phyloP scores from a whole-genome alignment of 345 rosid species.

The Bretschneidera sinensis region DNA sequence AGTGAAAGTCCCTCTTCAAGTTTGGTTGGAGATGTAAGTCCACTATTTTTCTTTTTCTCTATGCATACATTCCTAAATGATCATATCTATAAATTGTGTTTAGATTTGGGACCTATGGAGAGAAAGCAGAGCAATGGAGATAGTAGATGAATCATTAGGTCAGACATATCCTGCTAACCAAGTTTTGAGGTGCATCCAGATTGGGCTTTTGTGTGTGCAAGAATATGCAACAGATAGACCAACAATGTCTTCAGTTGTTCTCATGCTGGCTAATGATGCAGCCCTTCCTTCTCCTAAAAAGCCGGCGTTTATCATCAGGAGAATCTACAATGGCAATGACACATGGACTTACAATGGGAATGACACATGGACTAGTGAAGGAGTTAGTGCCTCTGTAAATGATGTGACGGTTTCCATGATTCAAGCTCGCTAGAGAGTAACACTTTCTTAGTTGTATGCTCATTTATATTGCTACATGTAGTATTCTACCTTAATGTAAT shows the following conservation, averaged over 20 bases:
- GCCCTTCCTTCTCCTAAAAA: conserved; percentile 38
- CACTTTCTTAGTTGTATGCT: no score
- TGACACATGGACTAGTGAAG: conserved; percentile 13
- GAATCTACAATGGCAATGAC: conserved; percentile 4
- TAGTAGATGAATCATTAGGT: conserved; percentile 29
- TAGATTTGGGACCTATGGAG: conserved; percentile 60
- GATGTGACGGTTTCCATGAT: conserved; percentile 26
- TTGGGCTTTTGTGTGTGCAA: conserved; percentile 65
- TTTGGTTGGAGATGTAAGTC: conserved; percentile 53
- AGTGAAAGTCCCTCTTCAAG: conserved; percentile 23
- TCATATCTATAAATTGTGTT: no score
- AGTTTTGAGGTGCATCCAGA: conserved; percentile 42
- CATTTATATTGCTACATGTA: no score
- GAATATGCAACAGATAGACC: conserved; percentile 43
- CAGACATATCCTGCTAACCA: not conserved
- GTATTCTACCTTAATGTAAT: no score
- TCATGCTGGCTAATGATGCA: conserved; percentile 38
- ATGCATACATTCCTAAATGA: not conserved
- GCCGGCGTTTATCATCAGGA: conserved; percentile 38
- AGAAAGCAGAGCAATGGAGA: conserved; percentile 26
- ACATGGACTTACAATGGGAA: no score
- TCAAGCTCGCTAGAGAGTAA: conserved; percentile 38
- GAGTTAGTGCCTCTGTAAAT: conserved; percentile 24
- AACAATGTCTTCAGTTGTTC: conserved; percentile 42
- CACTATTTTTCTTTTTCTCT: not conserved